Percentiles rank a stretch among this genome's conserved stretches.
phyloP scores from a whole-genome alignment of 805 yeast species.

The Lipomyces lipofer region DNA sequence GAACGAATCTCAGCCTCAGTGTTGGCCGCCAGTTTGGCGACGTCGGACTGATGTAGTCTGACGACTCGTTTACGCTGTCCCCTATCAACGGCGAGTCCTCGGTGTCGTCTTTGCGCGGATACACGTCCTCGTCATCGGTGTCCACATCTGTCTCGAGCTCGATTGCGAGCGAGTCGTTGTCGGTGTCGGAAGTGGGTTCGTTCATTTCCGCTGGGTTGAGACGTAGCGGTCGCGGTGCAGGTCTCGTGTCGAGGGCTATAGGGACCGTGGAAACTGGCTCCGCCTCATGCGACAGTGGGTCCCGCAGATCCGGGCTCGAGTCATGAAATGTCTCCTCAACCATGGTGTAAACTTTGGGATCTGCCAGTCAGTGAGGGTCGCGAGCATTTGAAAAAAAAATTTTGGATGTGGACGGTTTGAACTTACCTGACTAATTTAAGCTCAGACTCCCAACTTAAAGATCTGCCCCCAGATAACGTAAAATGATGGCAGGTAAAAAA shows the following conservation, averaged over 20 bases:
- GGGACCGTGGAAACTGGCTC: conserved; percentile 22
- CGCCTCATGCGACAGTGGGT: conserved; percentile 8
- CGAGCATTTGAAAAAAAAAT: too few species aligned
- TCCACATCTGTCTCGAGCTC: conserved; percentile 31
- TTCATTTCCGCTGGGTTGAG: conserved; percentile 28
- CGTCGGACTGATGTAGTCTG: conserved; percentile 27
- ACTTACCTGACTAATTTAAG: too few species aligned
- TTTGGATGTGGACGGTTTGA: too few species aligned
- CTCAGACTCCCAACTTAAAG: too few species aligned
- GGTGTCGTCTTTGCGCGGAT: conserved; percentile 10
- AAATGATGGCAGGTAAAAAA: too few species aligned
- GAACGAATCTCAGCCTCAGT: conserved; percentile 30
- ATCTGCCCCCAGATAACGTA: too few species aligned
- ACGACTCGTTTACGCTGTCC: conserved; percentile 1
- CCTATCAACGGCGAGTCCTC: conserved; percentile 20
- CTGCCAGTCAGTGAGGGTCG: neutral
- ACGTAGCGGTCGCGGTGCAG: conserved; percentile 6
- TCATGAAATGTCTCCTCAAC: neutral
- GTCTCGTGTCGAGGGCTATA: conserved; percentile 19
- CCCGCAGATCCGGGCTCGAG: conserved; percentile 3
- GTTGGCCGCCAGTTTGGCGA: conserved; percentile 32
- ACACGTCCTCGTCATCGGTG: conserved; percentile 18
- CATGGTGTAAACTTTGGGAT: neutral
- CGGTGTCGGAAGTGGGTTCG: conserved; percentile 27
- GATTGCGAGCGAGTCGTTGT: conserved; percentile 31